Base-by-base conservation (phyloP, 805 yeast species). In the Hagleromyces aurorensis region DNA sequence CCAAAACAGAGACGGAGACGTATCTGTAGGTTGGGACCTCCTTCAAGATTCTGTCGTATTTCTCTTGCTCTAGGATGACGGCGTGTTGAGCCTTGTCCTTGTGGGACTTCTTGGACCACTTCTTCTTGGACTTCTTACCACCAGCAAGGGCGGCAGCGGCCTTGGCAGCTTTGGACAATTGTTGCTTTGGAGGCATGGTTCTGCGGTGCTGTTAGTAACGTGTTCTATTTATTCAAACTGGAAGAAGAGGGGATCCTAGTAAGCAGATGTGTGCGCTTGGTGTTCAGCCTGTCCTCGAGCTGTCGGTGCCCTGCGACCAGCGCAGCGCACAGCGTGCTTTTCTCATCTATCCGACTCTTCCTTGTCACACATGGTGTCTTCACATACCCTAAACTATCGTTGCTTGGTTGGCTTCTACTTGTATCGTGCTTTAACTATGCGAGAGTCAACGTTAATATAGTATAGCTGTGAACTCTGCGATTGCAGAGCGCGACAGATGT, bases 61-160 rank as follows among this genome's bases (percentile, higher is more conserved):
- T 84, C 57, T 91, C 94, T 76, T 91, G 96, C 70, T 91, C 99
- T 61, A 91, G 75, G 67, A 83, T 73, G 61, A 91, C 87, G 64
- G 86, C 78, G 78, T 91, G 98, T 69, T 84, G 89, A 59, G 98
- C 97, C 94, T 83, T 89, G 74, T 91, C 99, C 87, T 93, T 91
- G 70, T 86, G 95, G 80, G 93, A 86, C 72, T 96, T 96, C 80
- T 89, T 87, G 82, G 94, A 83, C 98, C 97, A 91, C 95, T 91
- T 91, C 94, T 91, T 89, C 86, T 91, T 91, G 71, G 95, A 85
- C 67, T 89, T 86, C 83, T 87, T 87, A 80, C 96, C 95, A 82
- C 96, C 96, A 69, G 96, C 96, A 80, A 85, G 75, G 69, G 96
- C 97, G 75, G 97, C 97, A 64, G 97, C 96, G 65, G 96, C 96